phyloP scores from a whole-genome alignment of 2,329 filamentous ascomycete species.

The Aspergillus latus region DNA sequence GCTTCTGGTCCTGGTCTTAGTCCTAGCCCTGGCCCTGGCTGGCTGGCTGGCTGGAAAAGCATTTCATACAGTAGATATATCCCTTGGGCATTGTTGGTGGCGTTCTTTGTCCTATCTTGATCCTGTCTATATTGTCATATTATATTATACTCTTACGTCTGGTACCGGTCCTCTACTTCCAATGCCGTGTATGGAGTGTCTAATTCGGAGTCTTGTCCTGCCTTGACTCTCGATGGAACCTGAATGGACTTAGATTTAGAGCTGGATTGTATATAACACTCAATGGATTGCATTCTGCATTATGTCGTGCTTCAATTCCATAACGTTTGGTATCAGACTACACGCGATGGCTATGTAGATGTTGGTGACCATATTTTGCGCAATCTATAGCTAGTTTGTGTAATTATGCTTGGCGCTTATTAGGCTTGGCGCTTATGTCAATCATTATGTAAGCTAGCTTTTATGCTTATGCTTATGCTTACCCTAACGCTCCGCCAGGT shows the following conservation, averaged over 20 bases:
- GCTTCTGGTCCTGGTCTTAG: background rate
- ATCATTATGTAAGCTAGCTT: too few relatives aligned
- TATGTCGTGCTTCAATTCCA: too few relatives aligned
- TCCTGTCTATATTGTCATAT: slow-evolving; percentile 4
- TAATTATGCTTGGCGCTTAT: too few relatives aligned
- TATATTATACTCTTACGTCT: slow-evolving; percentile 2
- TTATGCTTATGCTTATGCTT: slow-evolving; percentile 6
- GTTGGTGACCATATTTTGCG: background rate
- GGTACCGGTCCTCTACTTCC: background rate
- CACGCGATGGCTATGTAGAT: too few relatives aligned
- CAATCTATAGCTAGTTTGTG: too few relatives aligned
- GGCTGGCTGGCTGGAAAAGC: background rate
- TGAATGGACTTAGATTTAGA: too few relatives aligned
- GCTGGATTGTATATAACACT: too few relatives aligned
- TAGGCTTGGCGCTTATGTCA: background rate
- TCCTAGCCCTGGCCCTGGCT: background rate
- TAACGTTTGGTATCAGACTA: too few relatives aligned
- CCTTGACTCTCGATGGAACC: too few relatives aligned
- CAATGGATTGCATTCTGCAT: too few relatives aligned
- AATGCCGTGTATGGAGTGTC: background rate
- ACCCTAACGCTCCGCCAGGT: background rate
- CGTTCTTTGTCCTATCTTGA: slow-evolving; percentile 24
- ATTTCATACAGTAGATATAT: slow-evolving; percentile 19
- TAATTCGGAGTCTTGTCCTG: too few relatives aligned
- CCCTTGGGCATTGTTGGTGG: slow-evolving; percentile 19